These are phyloP conservation scores for Trametes hirsuta DNA, from an alignment of 1,284 basidiomycete species.

Conservation along the genomic window DNA sequence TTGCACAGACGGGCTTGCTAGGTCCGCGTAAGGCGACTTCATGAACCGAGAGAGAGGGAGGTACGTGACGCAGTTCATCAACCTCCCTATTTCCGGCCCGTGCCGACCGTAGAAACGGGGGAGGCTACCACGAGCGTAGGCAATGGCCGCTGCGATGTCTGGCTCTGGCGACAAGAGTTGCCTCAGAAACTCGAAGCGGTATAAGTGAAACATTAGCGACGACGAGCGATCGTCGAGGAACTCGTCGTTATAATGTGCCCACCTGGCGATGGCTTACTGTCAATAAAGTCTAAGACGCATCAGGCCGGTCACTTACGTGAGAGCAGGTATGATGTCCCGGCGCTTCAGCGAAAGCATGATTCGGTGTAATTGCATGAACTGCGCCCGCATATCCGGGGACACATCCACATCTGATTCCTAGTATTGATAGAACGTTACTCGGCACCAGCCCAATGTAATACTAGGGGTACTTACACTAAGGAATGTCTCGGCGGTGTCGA, in stretches of 20 bases:
- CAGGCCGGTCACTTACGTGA: conserved; percentile 54
- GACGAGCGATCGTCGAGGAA: conserved; percentile 75
- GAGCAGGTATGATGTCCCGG: conserved; percentile 73
- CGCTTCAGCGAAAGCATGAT: conserved; percentile 72
- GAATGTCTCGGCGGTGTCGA: conserved; percentile 74
- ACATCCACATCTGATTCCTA: conserved; percentile 77
- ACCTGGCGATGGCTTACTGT: conserved; percentile 48
- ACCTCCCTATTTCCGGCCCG: conserved; percentile 68
- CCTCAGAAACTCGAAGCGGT: conserved; percentile 84
- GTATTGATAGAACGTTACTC: not conserved
- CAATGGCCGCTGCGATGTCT: conserved; percentile 60
- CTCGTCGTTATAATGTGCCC: conserved; percentile 68
- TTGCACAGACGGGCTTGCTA: conserved; percentile 71
- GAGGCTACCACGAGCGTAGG: conserved; percentile 76
- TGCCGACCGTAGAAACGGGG: conserved; percentile 69
- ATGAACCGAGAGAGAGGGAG: conserved; percentile 66
- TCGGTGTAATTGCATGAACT: conserved; percentile 74
- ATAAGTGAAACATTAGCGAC: conserved; percentile 83
- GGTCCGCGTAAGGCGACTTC: conserved; percentile 74
- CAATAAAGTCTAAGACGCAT: not conserved
- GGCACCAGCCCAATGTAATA: not conserved
- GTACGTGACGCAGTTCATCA: conserved; percentile 80
- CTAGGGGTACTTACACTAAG: conserved; percentile 51
- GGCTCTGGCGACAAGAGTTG: conserved; percentile 67
- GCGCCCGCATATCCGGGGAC: conserved; percentile 53